Base-by-base conservation (phyloP, 2,329 filamentous ascomycete genomes). In the Simplicillium aogashimaense region DNA sequence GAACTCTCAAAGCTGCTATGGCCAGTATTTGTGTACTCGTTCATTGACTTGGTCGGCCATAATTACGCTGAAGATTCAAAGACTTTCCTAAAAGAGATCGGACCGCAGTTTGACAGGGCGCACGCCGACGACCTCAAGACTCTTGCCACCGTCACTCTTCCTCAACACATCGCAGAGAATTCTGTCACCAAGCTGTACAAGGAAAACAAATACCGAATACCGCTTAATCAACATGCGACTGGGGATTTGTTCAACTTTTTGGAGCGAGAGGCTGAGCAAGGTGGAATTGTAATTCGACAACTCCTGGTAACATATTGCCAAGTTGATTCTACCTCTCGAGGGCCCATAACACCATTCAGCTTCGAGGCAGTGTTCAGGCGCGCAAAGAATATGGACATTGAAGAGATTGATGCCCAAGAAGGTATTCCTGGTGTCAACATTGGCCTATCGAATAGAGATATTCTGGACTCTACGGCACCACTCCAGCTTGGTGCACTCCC, bases 21-120 rank as follows among this genome's bases (percentile, higher is more conserved):
- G 88, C 92, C 92, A 0, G 67, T 94, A 1, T 97, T 95, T 54
- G 85, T 97, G 38, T 94, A 98, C 61, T 92, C 86, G 0, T 95
- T 85, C 55, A 69, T 98, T 18, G 81, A 86, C 42, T 74, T 97
- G 41, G 74, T 94, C 20, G 70, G 70, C 29, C 77, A 86, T 44
- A 79, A 78, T 47, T 88, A 83, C 50, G 66, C 75, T 2, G 75
- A 76, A 31, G 86, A 94, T 43, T 79, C 81, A 12, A 80, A 84
- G 48, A 66, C 72, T 2, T 90, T 94, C 54, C 80, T 94, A 45
- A 72, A 76, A 20, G 69, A 74, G 4, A 79, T 86, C 53, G 79
- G 78, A 40, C 53, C 59, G 2, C 60, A 79, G 40, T 97, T 97
- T 52, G 78, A 88, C 49, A 74, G 74, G 17, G 76, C 86, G 38